phyloP scores from a whole-genome alignment of 2,329 filamentous ascomycete species.

The Zymoseptoria pseudotritici region DNA sequence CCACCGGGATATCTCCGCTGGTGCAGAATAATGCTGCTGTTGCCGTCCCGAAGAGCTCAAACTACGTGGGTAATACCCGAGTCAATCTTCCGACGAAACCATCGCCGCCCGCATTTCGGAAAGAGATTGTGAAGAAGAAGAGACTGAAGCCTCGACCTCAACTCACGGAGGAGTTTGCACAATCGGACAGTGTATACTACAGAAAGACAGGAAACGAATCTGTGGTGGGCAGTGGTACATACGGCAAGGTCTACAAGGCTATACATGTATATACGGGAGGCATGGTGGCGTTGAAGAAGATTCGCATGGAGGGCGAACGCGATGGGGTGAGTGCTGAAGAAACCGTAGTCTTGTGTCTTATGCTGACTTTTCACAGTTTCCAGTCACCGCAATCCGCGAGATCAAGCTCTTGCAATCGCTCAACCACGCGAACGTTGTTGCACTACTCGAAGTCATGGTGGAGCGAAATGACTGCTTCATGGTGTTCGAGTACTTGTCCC shows the following conservation, averaged over 20 bases:
- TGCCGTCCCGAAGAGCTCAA: slow-evolving; percentile 25
- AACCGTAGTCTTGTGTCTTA: background rate
- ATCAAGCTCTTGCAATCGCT: slow-evolving; percentile 87
- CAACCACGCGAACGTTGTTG: slow-evolving; percentile 73
- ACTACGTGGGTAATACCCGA: slow-evolving; percentile 28
- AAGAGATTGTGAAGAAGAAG: slow-evolving; percentile 57
- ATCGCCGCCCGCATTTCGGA: slow-evolving; percentile 27
- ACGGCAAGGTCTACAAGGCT: slow-evolving; percentile 93
- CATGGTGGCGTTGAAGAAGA: slow-evolving; percentile 79
- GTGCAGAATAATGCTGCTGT: slow-evolving; percentile 14
- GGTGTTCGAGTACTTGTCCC: slow-evolving; percentile 97
- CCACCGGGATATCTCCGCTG: slow-evolving; percentile 23
- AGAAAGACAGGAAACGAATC: slow-evolving; percentile 96
- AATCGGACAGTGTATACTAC: slow-evolving; percentile 85
- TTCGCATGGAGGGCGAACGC: slow-evolving; percentile 86
- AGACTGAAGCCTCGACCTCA: slow-evolving; percentile 64
- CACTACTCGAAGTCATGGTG: slow-evolving; percentile 88
- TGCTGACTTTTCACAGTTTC: slow-evolving; percentile 48
- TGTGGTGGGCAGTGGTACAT: slow-evolving; percentile 89
- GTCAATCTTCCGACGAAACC: slow-evolving; percentile 13
- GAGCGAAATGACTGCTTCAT: slow-evolving; percentile 98
- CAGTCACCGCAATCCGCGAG: slow-evolving; percentile 82
- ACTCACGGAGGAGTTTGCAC: slow-evolving; percentile 62
- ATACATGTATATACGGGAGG: slow-evolving; percentile 83
- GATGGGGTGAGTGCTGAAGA: slow-evolving; percentile 53